These are phyloP conservation scores for Lepiota brunneoincarnata DNA, from an alignment of 768 basidiomycete genomes.

Conservation along the genomic window DNA sequence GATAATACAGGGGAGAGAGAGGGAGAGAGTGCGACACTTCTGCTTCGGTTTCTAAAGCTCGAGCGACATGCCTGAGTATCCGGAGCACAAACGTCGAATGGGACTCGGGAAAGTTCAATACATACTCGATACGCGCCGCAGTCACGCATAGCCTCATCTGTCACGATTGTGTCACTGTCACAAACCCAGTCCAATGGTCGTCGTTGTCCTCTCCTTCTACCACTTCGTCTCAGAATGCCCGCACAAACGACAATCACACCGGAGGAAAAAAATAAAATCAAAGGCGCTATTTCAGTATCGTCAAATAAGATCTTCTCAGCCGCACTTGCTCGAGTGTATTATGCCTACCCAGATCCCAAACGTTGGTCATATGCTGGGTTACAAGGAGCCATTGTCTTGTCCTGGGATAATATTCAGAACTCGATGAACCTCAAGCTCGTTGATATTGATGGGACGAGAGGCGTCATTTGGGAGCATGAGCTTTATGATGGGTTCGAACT, in stretches of 20 bases:
- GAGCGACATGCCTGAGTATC: too few relatives aligned
- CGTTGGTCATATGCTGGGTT: slow-evolving; percentile 88
- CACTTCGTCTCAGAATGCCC: slow-evolving; percentile 50
- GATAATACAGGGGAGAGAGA: too few relatives aligned
- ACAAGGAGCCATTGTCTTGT: slow-evolving; percentile 81
- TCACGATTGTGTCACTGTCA: slow-evolving; percentile 10
- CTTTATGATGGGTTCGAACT: slow-evolving; percentile 82
- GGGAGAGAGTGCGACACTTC: too few relatives aligned
- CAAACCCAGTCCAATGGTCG: neutral
- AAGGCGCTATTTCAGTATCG: slow-evolving; percentile 51
- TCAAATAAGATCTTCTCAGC: slow-evolving; percentile 78
- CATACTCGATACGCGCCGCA: too few relatives aligned
- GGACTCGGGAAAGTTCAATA: too few relatives aligned
- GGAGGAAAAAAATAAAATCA: slow-evolving; percentile 80
- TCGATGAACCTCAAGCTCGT: slow-evolving; percentile 73
- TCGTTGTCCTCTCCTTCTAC: slow-evolving; percentile 9
- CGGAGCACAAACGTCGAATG: too few relatives aligned
- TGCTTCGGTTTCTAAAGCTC: too few relatives aligned
- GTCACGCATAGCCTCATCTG: slow-evolving; percentile 7
- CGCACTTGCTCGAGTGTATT: slow-evolving; percentile 87
- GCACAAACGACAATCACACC: slow-evolving; percentile 63
- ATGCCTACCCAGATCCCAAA: slow-evolving; percentile 72
- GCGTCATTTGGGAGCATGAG: slow-evolving; percentile 92
- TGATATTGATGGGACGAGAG: slow-evolving; percentile 80
- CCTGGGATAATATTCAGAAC: slow-evolving; percentile 54